Evolutionary conservation across 108 stramenopile species (phyloP).

Genomic region (Conticribra guillardii): DNA sequence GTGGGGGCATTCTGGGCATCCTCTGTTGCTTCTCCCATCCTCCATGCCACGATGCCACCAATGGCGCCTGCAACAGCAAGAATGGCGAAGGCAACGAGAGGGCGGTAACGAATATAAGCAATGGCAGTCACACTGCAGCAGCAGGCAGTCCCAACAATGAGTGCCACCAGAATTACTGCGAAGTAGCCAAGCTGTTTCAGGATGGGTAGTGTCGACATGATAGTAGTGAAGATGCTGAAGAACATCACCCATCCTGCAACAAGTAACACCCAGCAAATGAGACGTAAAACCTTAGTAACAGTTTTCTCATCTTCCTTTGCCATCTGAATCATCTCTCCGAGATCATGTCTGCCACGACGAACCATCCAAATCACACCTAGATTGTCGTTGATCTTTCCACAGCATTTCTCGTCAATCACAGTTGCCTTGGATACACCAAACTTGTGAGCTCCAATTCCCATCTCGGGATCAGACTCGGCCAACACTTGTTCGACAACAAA

Average conservation of each 20-base stretch:
- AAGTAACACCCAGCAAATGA: slow-evolving; percentile 42
- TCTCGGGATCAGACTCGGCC: slow-evolving; percentile 44
- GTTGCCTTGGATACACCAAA: slow-evolving; percentile 45
- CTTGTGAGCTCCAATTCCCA: slow-evolving; percentile 35
- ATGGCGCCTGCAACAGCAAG: slow-evolving; percentile 43
- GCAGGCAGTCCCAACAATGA: slow-evolving; percentile 48
- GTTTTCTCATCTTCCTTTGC: slow-evolving; percentile 54
- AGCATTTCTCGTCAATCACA: slow-evolving; percentile 51
- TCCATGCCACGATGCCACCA: slow-evolving; percentile 47
- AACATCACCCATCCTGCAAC: slow-evolving; percentile 59
- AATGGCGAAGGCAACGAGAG: slow-evolving; percentile 42
- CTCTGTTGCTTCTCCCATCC: slow-evolving; percentile 31
- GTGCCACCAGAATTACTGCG: slow-evolving; percentile 49
- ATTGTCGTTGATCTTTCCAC: slow-evolving; percentile 50
- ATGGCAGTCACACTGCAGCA: slow-evolving; percentile 52
- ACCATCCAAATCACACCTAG: slow-evolving; percentile 66
- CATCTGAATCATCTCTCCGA: slow-evolving; percentile 57
- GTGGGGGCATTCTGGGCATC: not conserved
- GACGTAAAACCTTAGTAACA: slow-evolving; percentile 44
- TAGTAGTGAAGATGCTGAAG: slow-evolving; percentile 47
- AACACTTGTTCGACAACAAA: slow-evolving; percentile 57
- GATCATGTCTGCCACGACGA: slow-evolving; percentile 41
- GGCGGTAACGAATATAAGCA: slow-evolving; percentile 59
- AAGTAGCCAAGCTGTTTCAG: slow-evolving; percentile 44
- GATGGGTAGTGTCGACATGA: slow-evolving; percentile 45